A percentile compares a stretch with the other conserved stretches of the same genome.
These are phyloP conservation scores for Penicillium macrosclerotiorum DNA, from an alignment of 495 filamentous ascomycete species.

Conservation along the genomic window DNA sequence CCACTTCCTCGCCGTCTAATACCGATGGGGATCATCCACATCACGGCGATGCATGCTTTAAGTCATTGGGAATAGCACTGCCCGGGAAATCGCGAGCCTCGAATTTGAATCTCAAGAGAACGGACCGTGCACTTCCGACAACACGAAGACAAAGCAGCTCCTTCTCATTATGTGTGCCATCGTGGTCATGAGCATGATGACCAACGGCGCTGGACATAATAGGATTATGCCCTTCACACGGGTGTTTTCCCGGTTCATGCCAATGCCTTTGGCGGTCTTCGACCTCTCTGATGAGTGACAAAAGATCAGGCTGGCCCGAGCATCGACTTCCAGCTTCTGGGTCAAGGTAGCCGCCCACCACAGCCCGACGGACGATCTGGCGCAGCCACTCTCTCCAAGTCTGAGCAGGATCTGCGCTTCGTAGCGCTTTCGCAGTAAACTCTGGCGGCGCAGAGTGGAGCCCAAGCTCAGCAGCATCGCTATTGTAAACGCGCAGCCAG, in stretches of 20 bases:
- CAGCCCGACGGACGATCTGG: slow-evolving; percentile 35
- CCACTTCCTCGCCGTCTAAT: too few species aligned
- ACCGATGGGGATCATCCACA: slow-evolving; percentile 6
- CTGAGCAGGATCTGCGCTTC: slow-evolving; percentile 26
- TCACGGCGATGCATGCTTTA: slow-evolving; percentile 1
- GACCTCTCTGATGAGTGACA: slow-evolving; percentile 39
- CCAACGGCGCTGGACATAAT: neutral
- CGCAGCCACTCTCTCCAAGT: slow-evolving; percentile 41
- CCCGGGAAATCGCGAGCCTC: slow-evolving; percentile 40
- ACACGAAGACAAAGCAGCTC: slow-evolving; percentile 40
- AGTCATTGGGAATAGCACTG: slow-evolving; percentile 17
- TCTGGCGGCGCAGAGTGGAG: slow-evolving; percentile 33
- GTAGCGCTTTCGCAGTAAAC: slow-evolving; percentile 24
- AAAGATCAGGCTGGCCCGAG: slow-evolving; percentile 27
- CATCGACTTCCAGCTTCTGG: slow-evolving; percentile 20
- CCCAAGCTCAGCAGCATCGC: slow-evolving; percentile 36
- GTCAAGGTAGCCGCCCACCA: slow-evolving; percentile 33
- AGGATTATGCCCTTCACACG: slow-evolving; percentile 9
- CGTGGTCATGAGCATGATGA: neutral
- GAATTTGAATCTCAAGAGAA: slow-evolving; percentile 44
- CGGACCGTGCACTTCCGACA: slow-evolving; percentile 34
- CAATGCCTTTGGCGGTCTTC: slow-evolving; percentile 42
- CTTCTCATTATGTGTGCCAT: slow-evolving; percentile 23
- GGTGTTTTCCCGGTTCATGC: slow-evolving; percentile 35
- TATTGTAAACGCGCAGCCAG: slow-evolving; percentile 44